Base-by-base conservation (phyloP, 139 green algal species). In the Zygnema circumcarinatum region DNA sequence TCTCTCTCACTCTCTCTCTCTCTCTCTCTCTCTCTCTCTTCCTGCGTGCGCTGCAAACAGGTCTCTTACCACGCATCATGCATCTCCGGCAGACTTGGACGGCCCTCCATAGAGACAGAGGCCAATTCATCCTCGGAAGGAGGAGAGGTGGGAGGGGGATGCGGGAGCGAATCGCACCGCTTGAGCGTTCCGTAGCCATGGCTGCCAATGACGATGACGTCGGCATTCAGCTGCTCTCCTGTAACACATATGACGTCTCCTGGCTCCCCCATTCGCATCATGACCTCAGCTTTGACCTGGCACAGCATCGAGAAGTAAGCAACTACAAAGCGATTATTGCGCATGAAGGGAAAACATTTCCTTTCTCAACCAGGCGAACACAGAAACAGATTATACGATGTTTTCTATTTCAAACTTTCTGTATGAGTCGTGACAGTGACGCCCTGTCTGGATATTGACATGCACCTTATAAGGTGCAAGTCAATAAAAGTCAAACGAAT, bases 181-280 rank as follows among this genome's bases (percentile, higher is more conserved):
- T 87, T 87, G 11, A 87, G 21, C 11, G 81, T n/a, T 31, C 81
- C 81, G 38, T 87, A 87, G 21, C 81, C 81, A 87, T 87, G 81
- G 81, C 81, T 87, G 35, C 81, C 81, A 16, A 87, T 86, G 22
- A 87, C 81, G 35, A 87, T 32, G 35, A 87, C 32, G 22, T 87
- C 33, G 32, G 40, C 81, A 2, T 54, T 32, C 67, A 87, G 29
- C 81, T 87, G 67, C 81, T 81, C 81, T 38, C 78, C 81, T 2
- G 81, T 38, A 35, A 62, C 81, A 62, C 67, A 81, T 32, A 87
- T 87, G 32, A 52, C 79, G 32, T 87, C 81, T 35, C 81, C 38
- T 32, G 81, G 35, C 35, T 87, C 81, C 32, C 81, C 81, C 69
- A 74, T 54, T 47, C 53, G 78, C 72, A 87, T 38, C 40, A 84